A percentile compares a stretch with the other conserved stretches of the same genome.
phyloP scores from a whole-genome alignment of 495 filamentous ascomycete species.

The Talaromyces stipitatus region DNA sequence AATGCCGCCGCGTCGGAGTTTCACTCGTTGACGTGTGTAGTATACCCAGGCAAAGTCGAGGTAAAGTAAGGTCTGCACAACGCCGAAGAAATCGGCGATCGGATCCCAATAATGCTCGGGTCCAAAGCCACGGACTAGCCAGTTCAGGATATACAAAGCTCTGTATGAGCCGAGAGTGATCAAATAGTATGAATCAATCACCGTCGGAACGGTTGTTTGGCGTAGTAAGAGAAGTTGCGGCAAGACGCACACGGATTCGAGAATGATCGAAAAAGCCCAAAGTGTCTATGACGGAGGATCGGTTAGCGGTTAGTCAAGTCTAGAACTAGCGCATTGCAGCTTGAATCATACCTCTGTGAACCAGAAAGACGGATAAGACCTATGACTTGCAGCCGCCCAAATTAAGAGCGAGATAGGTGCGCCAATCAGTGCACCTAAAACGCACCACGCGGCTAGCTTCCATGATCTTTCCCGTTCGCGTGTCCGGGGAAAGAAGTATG shows the following conservation, averaged over 20 bases:
- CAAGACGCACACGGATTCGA: conserved; percentile 85
- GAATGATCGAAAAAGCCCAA: conserved; percentile 81
- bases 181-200: conserved; percentile 93
- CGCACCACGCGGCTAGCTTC: conserved; percentile 65
- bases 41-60: conserved; percentile 97
- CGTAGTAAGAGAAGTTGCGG: conserved; percentile 88
- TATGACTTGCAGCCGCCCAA: not conserved
- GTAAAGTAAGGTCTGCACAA: conserved; percentile 87
- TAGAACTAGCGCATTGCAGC: not conserved
- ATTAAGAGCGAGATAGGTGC: conserved; percentile 44
- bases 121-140: conserved; percentile 63
- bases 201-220: conserved; percentile 90
- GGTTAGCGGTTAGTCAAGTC: too few species aligned
- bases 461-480: conserved; percentile 86
- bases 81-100: conserved; percentile 73
- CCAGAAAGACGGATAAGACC: conserved; percentile 21
- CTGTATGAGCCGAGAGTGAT: conserved; percentile 84
- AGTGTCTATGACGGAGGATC: conserved; percentile 40
- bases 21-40: conserved; percentile 85
- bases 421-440: conserved; percentile 49
- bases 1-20: conserved; percentile 81
- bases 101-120: conserved; percentile 55
- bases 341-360: conserved; percentile 47
- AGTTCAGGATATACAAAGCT: conserved; percentile 84
- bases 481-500: conserved; percentile 77